Base-by-base conservation (phyloP, 192 early-diverging fungal species). In the Oehlia diaphana region DNA sequence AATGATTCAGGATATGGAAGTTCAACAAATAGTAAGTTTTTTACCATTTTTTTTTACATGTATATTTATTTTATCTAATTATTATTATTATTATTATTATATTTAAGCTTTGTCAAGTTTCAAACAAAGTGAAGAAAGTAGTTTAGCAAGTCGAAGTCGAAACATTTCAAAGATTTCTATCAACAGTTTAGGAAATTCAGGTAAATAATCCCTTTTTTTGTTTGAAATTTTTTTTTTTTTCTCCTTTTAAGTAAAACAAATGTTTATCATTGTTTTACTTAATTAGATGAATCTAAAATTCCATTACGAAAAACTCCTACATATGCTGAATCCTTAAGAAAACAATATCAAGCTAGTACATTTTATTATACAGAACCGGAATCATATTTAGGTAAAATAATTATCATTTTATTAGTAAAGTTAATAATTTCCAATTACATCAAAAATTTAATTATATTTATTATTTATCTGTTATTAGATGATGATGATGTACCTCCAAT, bases 1-100 rank as follows among this genome's bases (percentile, higher is more conserved):
- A 9, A 50, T 53, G 47, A 72, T 72, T 70, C 68, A n/a, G 68
- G 16, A 47, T 70, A 37, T n/a, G 67, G 33, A 69, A 69, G 67
- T 21, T 13, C 35, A 19, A 21, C 13, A 47, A 70, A n/a, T 9
- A 42, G 31, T 70, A 70, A 58, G 19, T 37, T 19, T 35, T 14
- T 33, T 16, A n/a, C 8, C 44, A 4, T 35, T 5, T 21, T 35
- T 68, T 8, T 21, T 39, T 44, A 44, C 26, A 26, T 26, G 26
- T 26, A 26, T 26, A 26, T n/a, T 44, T 44, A 44, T 44, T 44
- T 31, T 31, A 31, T 31, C 31, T 31, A 31, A 44, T 44, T 44
- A 44, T 44, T 44, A 10, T 44, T 44, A 26, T 26, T 26, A 26
- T 26, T 31, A 31, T 31, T 31, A 1, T 31, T 31, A 31, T 31